Evolutionary conservation across 2,329 filamentous ascomycete species (phyloP), one percentile per base, ranked within the genome.

Genomic region (Colletotrichum salicis): DNA sequence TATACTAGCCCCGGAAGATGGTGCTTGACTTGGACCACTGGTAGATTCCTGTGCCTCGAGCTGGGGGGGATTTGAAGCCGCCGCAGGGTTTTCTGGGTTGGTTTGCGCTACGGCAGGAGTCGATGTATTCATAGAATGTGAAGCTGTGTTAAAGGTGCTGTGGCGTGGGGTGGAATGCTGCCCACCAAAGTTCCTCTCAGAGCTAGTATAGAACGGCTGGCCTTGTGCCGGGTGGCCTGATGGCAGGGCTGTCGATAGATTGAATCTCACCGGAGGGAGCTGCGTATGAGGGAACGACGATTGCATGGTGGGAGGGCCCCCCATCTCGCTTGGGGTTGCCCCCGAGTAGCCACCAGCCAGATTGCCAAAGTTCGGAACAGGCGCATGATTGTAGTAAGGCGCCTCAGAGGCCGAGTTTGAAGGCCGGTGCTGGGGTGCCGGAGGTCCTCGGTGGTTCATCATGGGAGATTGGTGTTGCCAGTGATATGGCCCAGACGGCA

Each of bases 261-360:
- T 51, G 19, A 57, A 72, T 33, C 60, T 65, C 11, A 64, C 56
- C 11, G 27, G 33, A 22, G 67, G 70, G 35, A 65, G 70, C 37
- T 57, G 51, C 2, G 68, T 51, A 2, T 59, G 19, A 13, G 55
- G 12, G 55, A 67, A 70, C 7, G 70, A 35, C 41, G 66, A 22
- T 8, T 70, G 56, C 35, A 59, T 51, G 22, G 67, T 22, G 13
- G 31, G 66, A 15, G 58, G 51, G 5, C 45, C 45, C 27, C 41
- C 41, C 15, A 62, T 33, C 19, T 70, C 69, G 19, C 41, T 57
- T 15, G 51, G 10, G 35, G 57, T 12, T 19, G 35, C 64, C 57
- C 58, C 52, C 45, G 61, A 54, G 29, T 70, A 70, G 41, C 65
- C 58, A 22, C 65, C 13, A 52, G 59, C 15, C 10, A 15, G 13